Percentiles rank a stretch among this genome's conserved stretches.
Evolutionary conservation across 768 basidiomycete species (phyloP).

Genomic region (Chiua virens): DNA sequence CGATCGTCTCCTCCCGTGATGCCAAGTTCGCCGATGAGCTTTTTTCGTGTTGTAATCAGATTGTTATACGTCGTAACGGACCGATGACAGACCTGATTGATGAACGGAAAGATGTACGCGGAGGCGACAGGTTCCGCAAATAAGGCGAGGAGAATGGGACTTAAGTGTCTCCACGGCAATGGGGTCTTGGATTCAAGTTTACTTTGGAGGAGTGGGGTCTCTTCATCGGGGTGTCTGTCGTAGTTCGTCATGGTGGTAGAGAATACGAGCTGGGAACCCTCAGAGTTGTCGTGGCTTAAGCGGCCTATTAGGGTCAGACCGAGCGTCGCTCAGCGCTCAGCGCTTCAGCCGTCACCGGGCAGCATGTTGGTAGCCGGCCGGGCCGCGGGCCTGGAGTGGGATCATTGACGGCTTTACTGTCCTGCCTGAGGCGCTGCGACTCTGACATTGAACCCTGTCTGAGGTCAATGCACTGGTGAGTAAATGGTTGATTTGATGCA

Average conservation of each 20-base stretch:
- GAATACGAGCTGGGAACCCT: neutral
- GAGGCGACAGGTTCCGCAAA: conserved; percentile 55
- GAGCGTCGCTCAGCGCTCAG: too few species aligned
- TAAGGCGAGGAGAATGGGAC: conserved; percentile 46
- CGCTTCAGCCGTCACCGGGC: too few species aligned
- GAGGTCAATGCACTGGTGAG: too few species aligned
- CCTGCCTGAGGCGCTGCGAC: too few species aligned
- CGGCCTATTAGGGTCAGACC: too few species aligned
- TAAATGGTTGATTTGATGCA: too few species aligned
- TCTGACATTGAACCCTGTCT: too few species aligned
- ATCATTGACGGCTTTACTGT: too few species aligned
- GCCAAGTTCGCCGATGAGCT: conserved; percentile 62
- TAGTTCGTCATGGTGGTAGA: conserved; percentile 29
- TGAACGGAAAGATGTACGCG: conserved; percentile 61
- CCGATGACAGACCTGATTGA: conserved; percentile 47
- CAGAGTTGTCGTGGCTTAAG: too few species aligned
- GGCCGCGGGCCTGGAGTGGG: too few species aligned
- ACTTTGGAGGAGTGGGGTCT: conserved; percentile 41
- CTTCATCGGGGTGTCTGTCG: conserved; percentile 44
- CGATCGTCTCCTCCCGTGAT: conserved; percentile 62
- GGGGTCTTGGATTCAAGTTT: conserved; percentile 37
- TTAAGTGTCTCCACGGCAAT: conserved; percentile 52
- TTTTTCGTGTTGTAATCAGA: neutral
- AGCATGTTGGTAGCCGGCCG: too few species aligned
- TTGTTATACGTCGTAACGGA: too few species aligned